Evolutionary conservation across 352 stramenopile genomes (phyloP).

Genomic region (Globisporangium cylindrosporum): DNA sequence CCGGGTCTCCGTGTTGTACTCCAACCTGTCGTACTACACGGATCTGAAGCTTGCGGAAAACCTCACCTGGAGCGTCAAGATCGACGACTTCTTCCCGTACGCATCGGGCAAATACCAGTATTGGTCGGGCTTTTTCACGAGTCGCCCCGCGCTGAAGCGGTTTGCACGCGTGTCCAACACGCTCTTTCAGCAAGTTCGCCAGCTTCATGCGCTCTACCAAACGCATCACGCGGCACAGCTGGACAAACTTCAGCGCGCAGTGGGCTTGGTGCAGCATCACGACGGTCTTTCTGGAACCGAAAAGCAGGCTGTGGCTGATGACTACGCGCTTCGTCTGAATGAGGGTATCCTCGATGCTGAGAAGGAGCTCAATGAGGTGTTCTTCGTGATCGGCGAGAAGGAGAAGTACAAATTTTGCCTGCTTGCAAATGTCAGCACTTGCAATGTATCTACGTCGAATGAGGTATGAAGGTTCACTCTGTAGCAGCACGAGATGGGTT

Average conservation of each 20-base stretch:
- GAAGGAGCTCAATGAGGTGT: conserved; percentile 65
- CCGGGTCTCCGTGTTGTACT: conserved; percentile 95
- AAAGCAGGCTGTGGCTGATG: conserved; percentile 94
- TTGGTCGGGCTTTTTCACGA: conserved; percentile 97
- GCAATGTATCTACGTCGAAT: conserved; percentile 67
- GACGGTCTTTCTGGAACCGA: conserved; percentile 94
- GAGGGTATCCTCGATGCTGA: conserved; percentile 67
- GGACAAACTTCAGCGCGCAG: conserved; percentile 78
- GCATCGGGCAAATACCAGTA: conserved; percentile 91
- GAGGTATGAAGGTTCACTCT: conserved; percentile 19
- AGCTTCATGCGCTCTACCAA: conserved; percentile 84
- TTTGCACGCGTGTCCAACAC: conserved; percentile 88
- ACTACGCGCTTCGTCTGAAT: conserved; percentile 93
- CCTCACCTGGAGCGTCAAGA: conserved; percentile 85
- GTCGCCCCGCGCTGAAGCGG: conserved; percentile 89
- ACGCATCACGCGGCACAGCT: conserved; percentile 48
- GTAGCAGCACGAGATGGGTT: no score
- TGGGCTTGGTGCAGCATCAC: conserved; percentile 95
- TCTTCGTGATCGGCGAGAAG: conserved; percentile 70
- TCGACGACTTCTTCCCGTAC: conserved; percentile 98
- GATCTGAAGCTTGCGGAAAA: conserved; percentile 87
- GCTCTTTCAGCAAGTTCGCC: conserved; percentile 86
- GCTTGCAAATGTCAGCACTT: conserved; percentile 90
- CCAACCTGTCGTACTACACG: conserved; percentile 95
- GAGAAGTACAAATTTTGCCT: conserved; percentile 64